Base-by-base conservation (phyloP, 768 basidiomycete species). In the Boletus rubescentipes region DNA sequence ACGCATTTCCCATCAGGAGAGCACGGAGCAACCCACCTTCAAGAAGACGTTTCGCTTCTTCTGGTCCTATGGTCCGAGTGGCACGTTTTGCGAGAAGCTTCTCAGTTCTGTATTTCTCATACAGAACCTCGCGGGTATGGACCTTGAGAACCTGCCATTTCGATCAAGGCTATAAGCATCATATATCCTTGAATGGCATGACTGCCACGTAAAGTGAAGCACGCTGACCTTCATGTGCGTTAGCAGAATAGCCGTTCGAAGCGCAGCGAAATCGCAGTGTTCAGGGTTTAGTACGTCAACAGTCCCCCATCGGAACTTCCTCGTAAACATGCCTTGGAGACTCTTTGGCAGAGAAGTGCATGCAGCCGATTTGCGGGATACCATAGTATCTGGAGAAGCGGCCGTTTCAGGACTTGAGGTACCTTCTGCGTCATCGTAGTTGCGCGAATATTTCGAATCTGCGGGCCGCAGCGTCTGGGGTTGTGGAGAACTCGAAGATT, bases 81-180 rank as follows among this genome's bases (percentile, higher is more conserved):
- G 89, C 91, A 58, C 92, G 87, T 59, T 90, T 81, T 41, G 89
- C 91, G 18, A 94, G 82, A 51, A 94, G 81, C 72, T 93, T 93
- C 75, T 93, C 92, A 2, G 91, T 94, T 65, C 95, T 79, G 72
- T 87, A 98, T 63, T 86, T 87, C 77, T 98, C 95, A 69, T 98
- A 98, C 71, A 95, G 73, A 52, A 93, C 89, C 68, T 96, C 91
- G 62, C 86, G 86, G 31, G 93, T 95, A 53, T 84, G 85, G 41
- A 77, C 82, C 74, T 91, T 93, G 55, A 96, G 77, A 63, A 88
- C 77, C 91, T 93, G 66, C 21, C 52, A 57, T 48, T 51, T 58
- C 20, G 6, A 52, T 49, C 57, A 42, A 47, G 10, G 35, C 37
- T 2, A 53, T 54, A 31, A 58, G 39, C 26, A 48, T 34, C n/a